Percentiles rank a stretch among this genome's conserved stretches.
phyloP scores from a whole-genome alignment of 148 eudicot species.

The Mesembryanthemum crystallinum region DNA sequence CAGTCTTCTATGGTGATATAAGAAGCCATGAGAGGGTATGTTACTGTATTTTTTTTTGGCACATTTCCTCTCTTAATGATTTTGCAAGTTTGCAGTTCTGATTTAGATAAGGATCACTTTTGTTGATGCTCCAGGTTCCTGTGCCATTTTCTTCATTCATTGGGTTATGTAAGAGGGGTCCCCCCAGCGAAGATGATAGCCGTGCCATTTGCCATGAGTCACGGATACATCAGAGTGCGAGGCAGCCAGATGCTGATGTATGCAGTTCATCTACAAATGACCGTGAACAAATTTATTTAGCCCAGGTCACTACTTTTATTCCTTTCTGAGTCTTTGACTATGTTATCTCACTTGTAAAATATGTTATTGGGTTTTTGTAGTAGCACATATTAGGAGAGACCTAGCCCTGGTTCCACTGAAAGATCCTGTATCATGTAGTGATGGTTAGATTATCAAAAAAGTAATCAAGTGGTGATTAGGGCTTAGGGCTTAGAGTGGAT shows the following conservation, averaged over 20 bases:
- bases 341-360: background rate
- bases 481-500: background rate
- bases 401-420: background rate
- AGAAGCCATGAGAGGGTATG: conserved; percentile 92
- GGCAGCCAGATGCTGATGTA: conserved; percentile 30
- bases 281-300: conserved; percentile 68
- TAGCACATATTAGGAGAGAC: background rate
- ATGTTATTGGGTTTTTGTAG: background rate
- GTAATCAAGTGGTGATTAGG: no score
- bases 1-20: conserved; percentile 84
- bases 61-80: background rate
- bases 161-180: conserved; percentile 51
- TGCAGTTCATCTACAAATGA: conserved; percentile 39
- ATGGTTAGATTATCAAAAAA: no score
- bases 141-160: conserved; percentile 79
- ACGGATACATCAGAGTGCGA: conserved; percentile 29
- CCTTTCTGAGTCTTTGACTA: background rate
- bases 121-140: conserved; percentile 48
- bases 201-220: conserved; percentile 31
- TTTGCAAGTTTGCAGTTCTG: background rate
- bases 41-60: background rate
- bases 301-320: conserved; percentile 56
- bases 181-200: conserved; percentile 26
- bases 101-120: conserved; percentile 1
- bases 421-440: background rate